Evolutionary conservation across 768 basidiomycete species (phyloP).

Genomic region (Auriscalpium microsporum): DNA sequence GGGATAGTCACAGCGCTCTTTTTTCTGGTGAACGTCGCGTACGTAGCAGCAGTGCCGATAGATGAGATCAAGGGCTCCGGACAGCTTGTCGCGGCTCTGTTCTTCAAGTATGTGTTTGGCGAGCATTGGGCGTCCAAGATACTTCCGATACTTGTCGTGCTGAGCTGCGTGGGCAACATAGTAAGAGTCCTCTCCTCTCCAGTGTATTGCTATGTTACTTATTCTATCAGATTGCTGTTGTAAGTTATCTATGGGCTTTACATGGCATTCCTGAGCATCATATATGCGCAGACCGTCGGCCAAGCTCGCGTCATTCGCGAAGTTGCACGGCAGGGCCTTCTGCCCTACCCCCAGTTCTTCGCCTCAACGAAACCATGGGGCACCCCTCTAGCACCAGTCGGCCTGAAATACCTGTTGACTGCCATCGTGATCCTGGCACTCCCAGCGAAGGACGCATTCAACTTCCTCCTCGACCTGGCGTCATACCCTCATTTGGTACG

Average conservation of each 20-base stretch:
- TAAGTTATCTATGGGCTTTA: neutral
- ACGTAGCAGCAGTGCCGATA: constrained; percentile 33
- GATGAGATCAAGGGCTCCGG: constrained; percentile 35
- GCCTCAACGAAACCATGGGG: constrained; percentile 40
- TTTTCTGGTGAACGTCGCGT: constrained; percentile 37
- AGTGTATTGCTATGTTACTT: too few relatives aligned
- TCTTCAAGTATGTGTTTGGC: constrained; percentile 44
- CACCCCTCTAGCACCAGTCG: constrained; percentile 36
- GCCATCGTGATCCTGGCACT: constrained; percentile 33
- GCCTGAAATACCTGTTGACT: constrained; percentile 30
- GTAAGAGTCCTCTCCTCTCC: constrained; percentile 18
- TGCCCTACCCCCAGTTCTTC: constrained; percentile 41
- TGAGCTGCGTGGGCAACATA: constrained; percentile 15
- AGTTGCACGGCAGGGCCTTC: constrained; percentile 42
- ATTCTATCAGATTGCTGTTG: constrained; percentile 12
- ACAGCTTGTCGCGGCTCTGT: constrained; percentile 39
- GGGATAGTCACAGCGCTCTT: constrained; percentile 38
- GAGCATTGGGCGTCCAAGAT: constrained; percentile 20
- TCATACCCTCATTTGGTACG: constrained; percentile 29
- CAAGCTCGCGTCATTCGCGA: constrained; percentile 41
- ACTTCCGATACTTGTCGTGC: constrained; percentile 9
- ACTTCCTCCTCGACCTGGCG: constrained; percentile 33
- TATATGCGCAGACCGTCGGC: constrained; percentile 24
- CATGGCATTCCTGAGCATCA: neutral
- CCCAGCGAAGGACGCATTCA: constrained; percentile 28